Evolutionary conservation across 2,329 filamentous ascomycete species (phyloP), one percentile per base, ranked within the genome.

Genomic region (Penicillium freii): DNA sequence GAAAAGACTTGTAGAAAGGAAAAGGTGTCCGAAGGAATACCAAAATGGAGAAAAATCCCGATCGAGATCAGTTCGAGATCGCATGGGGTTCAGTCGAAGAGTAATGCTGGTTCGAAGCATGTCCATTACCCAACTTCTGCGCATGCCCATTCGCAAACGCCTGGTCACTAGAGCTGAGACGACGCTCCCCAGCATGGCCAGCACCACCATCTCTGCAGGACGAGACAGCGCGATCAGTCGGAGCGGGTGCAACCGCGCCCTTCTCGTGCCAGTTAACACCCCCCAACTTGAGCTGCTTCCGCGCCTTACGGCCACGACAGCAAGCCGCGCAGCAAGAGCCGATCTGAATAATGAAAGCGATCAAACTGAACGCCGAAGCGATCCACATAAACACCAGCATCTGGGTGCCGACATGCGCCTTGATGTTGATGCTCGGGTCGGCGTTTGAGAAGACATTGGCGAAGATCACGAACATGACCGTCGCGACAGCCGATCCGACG

Each of bases 381-480:
- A 91, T 83, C 92, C 93, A 97, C 88, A 96, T 93, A 70, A 96
- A 95, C 0, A 78, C 88, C 67, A 96, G 84, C 89, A 96, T 92
- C 63, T 85, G 82, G 36, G 73, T 75, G 6, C 92, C 92, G 34
- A 96, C 78, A 3, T 82, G 76, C 3, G 87, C 89, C 10, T 77
- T 72, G 65, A 97, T 92, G 73, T 96, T 94, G 51, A 97, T 79
- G 57, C 90, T 85, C 2, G 82, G 81, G 68, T 89, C 86, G 5
- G 77, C 76, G 29, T 82, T 82, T 23, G 85, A 86, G 65, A 95
- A 85, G 54, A 90, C 90, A 58, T 90, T 86, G 63, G 86, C 84
- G 78, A 95, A 92, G 59, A 92, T 90, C 59, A 90, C 75, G 71
- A 90, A 92, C 80, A 97, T 91, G 68, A 88, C 88, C 0, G 91